Evolutionary conservation across 2,329 filamentous ascomycete species (phyloP).

Genomic region (Lachnellula arida): DNA sequence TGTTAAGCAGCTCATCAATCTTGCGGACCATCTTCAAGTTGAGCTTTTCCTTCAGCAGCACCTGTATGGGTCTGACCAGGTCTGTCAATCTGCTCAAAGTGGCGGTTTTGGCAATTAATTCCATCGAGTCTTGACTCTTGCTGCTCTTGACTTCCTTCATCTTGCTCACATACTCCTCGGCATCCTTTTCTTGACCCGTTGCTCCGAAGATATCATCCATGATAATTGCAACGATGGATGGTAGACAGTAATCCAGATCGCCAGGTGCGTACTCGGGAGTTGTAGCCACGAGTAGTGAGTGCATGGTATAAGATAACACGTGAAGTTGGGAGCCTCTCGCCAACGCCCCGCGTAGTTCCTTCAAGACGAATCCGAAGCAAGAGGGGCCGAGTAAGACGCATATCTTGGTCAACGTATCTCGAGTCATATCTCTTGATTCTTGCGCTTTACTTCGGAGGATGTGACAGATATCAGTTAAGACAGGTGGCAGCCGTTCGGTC

Average conservation of each 20-base stretch:
- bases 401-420: conserved; percentile 83
- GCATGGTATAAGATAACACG: conserved; percentile 90
- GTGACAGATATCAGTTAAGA: conserved; percentile 88
- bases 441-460: conserved; percentile 85
- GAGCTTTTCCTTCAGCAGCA: conserved; percentile 77
- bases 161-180: conserved; percentile 87
- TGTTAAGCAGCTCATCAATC: conserved; percentile 80
- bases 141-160: conserved; percentile 98
- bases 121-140: conserved; percentile 98
- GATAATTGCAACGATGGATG: conserved; percentile 72
- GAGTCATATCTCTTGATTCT: conserved; percentile 84
- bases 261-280: conserved; percentile 72
- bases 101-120: conserved; percentile 78
- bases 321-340: conserved; percentile 88
- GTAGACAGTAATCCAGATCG: conserved; percentile 82
- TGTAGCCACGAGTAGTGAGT: conserved; percentile 77
- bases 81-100: conserved; percentile 70
- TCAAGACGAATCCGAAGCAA: conserved; percentile 89
- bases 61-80: conserved; percentile 73
- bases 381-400: conserved; percentile 72
- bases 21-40: conserved; percentile 80
- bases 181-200: conserved; percentile 92
- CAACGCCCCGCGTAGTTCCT: conserved; percentile 79
- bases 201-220: conserved; percentile 98
- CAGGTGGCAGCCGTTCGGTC: conserved; percentile 68